Conservation (phyloP, 441 rosid species). For the Pelargonium fulgidum region DNA sequence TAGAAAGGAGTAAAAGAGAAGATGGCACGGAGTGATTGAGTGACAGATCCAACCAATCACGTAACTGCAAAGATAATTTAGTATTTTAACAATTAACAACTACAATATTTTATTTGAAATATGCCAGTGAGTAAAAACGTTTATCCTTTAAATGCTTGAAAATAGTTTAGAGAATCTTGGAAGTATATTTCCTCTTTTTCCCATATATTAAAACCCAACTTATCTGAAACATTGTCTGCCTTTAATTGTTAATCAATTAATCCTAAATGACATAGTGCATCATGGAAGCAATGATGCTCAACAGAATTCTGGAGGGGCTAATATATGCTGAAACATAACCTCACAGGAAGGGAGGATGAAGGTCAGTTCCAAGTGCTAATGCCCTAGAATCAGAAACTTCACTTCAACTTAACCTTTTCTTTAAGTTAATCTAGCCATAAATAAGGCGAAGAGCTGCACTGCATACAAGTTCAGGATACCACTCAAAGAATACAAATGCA, state of each 20-base stretch:
- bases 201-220: neutral
- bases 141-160: neutral
- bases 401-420: too few relatives aligned
- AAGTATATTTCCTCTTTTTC: neutral
- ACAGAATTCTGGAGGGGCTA: neutral
- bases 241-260: neutral
- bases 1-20: slow-evolving; percentile 70
- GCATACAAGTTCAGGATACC: neutral
- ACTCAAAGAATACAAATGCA: neutral
- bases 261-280: neutral
- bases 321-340: neutral
- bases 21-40: slow-evolving; percentile 81
- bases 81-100: slow-evolving; percentile 17
- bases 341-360: neutral
- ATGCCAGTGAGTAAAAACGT: slow-evolving; percentile 1
- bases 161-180: neutral
- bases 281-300: neutral
- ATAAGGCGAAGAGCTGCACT: neutral
- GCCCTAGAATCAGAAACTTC: too few relatives aligned
- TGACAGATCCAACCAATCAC: slow-evolving; percentile 81
- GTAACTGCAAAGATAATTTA: slow-evolving; percentile 43
- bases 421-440: too few relatives aligned
- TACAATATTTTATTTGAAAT: slow-evolving; percentile 1
- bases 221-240: neutral
- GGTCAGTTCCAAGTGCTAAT: neutral